These are phyloP conservation scores for Neoboletus brunneissimus DNA, from an alignment of 768 basidiomycete species.

Conservation along the genomic window DNA sequence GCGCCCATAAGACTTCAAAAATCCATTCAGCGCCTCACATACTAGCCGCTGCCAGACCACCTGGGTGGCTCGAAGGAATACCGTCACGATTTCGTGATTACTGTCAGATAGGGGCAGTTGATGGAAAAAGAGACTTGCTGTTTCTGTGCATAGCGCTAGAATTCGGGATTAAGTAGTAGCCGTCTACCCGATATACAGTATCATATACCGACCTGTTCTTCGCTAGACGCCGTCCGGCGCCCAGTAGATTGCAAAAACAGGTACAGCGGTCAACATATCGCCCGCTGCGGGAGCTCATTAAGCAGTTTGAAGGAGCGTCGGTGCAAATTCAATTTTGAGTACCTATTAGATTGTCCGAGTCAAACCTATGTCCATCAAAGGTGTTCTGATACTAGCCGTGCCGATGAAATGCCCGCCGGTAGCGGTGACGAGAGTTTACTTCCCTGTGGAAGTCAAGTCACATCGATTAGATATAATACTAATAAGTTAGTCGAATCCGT, in stretches of 20 bases:
- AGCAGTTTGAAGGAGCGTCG: neutral
- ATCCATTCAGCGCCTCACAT: neutral
- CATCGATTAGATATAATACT: too few species aligned
- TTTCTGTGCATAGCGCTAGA: too few species aligned
- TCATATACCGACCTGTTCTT: too few species aligned
- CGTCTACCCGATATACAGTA: too few species aligned
- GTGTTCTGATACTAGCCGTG: neutral
- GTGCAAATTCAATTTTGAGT: neutral
- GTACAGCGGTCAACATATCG: neutral
- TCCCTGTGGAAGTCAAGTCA: too few species aligned
- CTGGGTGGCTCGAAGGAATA: neutral
- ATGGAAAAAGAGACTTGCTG: too few species aligned
- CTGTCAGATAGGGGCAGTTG: too few species aligned
- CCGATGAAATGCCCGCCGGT: neutral
- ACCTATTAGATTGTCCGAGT: neutral
- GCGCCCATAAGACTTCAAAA: too few species aligned
- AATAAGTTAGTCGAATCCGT: too few species aligned
- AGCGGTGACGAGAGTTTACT: too few species aligned
- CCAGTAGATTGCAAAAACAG: neutral
- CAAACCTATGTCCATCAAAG: neutral
- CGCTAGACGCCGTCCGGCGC: too few species aligned
- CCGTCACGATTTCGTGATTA: neutral
- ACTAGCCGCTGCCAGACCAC: neutral
- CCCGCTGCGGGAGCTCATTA: neutral
- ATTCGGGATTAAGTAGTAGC: too few species aligned